These are phyloP conservation scores for Syncephalastrum racemosum DNA, from an alignment of 371 early-diverging fungal genomes.

Conservation along the genomic window DNA sequence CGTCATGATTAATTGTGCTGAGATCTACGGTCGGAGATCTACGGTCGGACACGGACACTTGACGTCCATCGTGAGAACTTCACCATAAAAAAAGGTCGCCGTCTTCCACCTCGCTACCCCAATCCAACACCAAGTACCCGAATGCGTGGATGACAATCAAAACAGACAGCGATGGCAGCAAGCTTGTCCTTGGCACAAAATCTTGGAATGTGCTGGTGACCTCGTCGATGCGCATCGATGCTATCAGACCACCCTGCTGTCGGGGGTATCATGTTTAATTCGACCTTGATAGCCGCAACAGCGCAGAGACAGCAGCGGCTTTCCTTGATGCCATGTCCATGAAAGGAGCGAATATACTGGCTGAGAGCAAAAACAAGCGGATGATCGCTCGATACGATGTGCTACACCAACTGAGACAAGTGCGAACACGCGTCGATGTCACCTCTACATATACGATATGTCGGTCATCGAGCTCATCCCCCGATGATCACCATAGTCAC, in stretches of 20 bases:
- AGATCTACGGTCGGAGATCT: constrained; percentile 13
- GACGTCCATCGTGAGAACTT: constrained; percentile 14
- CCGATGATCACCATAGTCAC: too few species aligned
- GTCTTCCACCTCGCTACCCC: constrained; percentile 13
- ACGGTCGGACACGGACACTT: constrained; percentile 6
- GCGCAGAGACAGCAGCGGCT: too few species aligned
- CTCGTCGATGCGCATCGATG: constrained; percentile 21
- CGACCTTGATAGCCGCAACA: too few species aligned
- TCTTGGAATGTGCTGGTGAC: constrained; percentile 24
- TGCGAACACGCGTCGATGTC: too few species aligned
- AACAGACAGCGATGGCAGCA: constrained; percentile 13
- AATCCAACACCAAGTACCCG: constrained; percentile 10
- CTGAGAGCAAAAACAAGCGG: too few species aligned
- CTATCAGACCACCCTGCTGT: constrained; percentile 13
- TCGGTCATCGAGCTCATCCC: too few species aligned
- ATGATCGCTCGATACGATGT: too few species aligned
- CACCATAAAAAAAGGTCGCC: constrained; percentile 12
- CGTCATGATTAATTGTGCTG: constrained; percentile 20
- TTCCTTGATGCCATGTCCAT: too few species aligned
- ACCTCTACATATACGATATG: too few species aligned
- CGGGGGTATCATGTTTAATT: background rate
- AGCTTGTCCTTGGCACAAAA: constrained; percentile 25
- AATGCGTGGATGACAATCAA: constrained; percentile 15
- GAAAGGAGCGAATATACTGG: too few species aligned
- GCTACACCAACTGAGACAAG: too few species aligned